Base-by-base conservation (phyloP, 2,329 filamentous ascomycete species). In the Biscogniauxia sp. region DNA sequence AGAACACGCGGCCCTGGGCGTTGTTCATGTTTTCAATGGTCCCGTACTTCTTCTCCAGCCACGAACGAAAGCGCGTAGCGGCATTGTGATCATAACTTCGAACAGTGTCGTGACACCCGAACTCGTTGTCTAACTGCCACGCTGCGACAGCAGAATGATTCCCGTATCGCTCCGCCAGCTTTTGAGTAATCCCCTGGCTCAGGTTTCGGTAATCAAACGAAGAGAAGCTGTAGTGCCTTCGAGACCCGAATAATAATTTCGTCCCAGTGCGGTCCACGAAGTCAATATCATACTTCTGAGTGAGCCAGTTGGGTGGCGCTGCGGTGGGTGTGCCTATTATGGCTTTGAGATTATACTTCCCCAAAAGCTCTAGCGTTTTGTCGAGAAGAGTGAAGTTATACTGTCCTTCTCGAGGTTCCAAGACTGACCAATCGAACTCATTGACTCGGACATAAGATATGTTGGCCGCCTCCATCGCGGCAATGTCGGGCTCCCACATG, bases 41-140 rank as follows among this genome's bases (percentile, higher is more conserved):
- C 17, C 60, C 63, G 26, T 69, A 69, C 25, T 69, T 69, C 15
- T 61, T 9, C 55, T 66, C 54, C 15, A 69, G 62, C 66, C 67
- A 69, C 6, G 55, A 50, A 13, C 66, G 66, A 55, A 69, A 69
- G 11, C 67, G 57, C 28, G 9, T 54, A 50, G 61, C 58, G 20
- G 67, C 67, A 26, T 64, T 61, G 19, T 59, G 60, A 45, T 69
- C 66, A 26, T 69, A 68, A 15, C 61, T 64, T 2, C 64, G 60
- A 19, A 62, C 60, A 2, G 66, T 69, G 37, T 56, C 49, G 55
- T 69, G 67, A 37, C 66, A 69, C 41, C 67, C 67, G 23, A 69
- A 64, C 41, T 69, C 67, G 41, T 69, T 69, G 58, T 69, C 67
- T n/a, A 69, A 57, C 55, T 69, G 67, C 67, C 66, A 69, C 1